These are phyloP conservation scores for Pouteria campechiana DNA, from an alignment of 179 eudicot species.

Conservation along the genomic window DNA sequence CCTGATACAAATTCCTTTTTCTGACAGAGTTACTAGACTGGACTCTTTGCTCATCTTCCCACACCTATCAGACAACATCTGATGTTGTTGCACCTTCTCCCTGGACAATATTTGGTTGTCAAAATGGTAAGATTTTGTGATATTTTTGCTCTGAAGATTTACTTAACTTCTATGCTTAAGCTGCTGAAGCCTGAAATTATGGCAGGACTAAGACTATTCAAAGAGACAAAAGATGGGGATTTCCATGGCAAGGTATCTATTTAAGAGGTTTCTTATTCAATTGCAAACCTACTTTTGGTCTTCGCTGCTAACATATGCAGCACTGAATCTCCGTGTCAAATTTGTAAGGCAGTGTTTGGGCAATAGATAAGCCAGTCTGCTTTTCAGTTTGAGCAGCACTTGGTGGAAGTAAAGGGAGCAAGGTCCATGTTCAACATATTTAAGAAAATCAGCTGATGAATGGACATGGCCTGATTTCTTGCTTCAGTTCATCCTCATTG, in stretches of 20 bases:
- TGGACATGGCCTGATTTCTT: slow-evolving; percentile 5
- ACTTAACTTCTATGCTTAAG: not conserved
- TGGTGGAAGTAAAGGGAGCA: no score
- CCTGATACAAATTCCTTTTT: not conserved
- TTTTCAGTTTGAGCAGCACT: no score
- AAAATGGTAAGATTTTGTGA: slow-evolving; percentile 36
- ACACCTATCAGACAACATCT: slow-evolving; percentile 43
- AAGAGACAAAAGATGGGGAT: slow-evolving; percentile 42
- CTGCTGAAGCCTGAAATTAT: not conserved
- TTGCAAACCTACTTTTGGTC: no score
- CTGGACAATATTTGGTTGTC: slow-evolving; percentile 63
- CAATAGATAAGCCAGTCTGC: no score
- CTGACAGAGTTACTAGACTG: slow-evolving; percentile 31
- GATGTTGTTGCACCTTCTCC: slow-evolving; percentile 75
- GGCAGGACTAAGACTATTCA: slow-evolving; percentile 61
- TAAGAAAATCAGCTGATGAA: no score
- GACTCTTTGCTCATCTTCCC: slow-evolving; percentile 25
- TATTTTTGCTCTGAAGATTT: not conserved
- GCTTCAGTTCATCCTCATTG: not conserved
- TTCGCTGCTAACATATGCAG: no score
- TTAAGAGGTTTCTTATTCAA: no score
- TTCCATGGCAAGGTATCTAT: slow-evolving; percentile 23
- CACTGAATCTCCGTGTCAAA: no score
- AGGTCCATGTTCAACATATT: no score
- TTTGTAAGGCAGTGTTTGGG: no score